These are phyloP conservation scores for Hortiboletus flavorubellus DNA, from an alignment of 768 basidiomycete species.

Conservation along the genomic window DNA sequence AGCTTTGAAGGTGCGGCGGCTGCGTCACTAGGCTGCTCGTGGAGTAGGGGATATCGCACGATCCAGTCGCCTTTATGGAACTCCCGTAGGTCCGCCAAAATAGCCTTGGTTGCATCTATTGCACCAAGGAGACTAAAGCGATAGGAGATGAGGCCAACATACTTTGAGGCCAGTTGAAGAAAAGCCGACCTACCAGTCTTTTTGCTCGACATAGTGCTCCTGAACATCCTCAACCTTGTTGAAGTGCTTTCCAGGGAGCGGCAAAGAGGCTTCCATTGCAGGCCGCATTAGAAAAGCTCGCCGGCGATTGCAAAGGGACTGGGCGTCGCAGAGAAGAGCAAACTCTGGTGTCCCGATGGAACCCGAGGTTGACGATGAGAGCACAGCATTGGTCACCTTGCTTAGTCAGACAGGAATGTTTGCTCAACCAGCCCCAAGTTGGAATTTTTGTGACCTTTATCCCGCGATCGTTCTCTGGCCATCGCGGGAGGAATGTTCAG, in stretches of 20 bases:
- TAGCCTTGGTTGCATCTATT: constrained; percentile 65
- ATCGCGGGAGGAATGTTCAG: not conserved
- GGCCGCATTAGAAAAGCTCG: constrained; percentile 13
- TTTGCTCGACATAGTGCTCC: constrained; percentile 70
- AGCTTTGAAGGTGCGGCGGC: constrained; percentile 29
- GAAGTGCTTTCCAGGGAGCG: constrained; percentile 28
- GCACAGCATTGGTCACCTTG: constrained; percentile 11
- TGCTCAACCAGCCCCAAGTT: too few species aligned
- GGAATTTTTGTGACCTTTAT: not conserved
- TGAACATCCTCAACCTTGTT: constrained; percentile 71
- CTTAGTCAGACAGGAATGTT: constrained; percentile 17
- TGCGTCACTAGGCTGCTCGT: constrained; percentile 38
- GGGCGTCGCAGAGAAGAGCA: not conserved
- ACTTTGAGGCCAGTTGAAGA: not conserved
- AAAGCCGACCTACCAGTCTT: constrained; percentile 58
- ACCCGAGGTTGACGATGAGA: not conserved
- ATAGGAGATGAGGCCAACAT: not conserved
- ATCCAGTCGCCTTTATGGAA: constrained; percentile 90
- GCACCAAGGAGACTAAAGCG: constrained; percentile 55
- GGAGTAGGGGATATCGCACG: constrained; percentile 80
- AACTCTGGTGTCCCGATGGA: not conserved
- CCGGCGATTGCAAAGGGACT: constrained; percentile 2
- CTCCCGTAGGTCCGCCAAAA: constrained; percentile 65
- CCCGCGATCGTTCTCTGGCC: not conserved
- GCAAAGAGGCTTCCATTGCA: constrained; percentile 12